Evolutionary conservation across 805 yeast genomes (phyloP), one percentile per base, ranked within the genome.

Genomic region (Yamadazyma phyllophila): DNA sequence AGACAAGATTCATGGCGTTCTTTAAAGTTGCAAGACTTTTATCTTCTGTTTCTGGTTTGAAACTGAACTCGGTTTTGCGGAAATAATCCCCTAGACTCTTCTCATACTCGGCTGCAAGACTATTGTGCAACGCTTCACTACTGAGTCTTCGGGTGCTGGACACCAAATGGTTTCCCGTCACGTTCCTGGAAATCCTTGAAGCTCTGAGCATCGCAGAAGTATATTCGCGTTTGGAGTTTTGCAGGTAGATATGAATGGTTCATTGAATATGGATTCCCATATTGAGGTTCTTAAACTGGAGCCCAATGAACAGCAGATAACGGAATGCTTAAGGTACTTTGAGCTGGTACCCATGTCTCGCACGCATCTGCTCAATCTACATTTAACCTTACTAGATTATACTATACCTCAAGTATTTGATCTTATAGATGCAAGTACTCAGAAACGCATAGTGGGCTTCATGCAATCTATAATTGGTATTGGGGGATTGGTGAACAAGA

Each of bases 371-470:
- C 34, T 43, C n/a, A 31, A 26, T 11, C 13, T 46, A 14, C 26
- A 61, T 8, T 49, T 64, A 2, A 36, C 56, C 1, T 51, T 69
- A 15, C 51, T 69, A 17, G 59, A 67, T 35, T 51, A 56, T 48
- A 67, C 71, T 2, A 53, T 71, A 4, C 73, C 73, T 4, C 64
- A 66, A 43, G 50, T 60, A 6, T 70, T 57, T 46, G 14, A 14
- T 7, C 8, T 44, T 4, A 14, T 47, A 4, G 65, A 64, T 1
- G 16, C 26, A 2, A 34, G 41, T 0, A 45, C 59, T 2, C 47
- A 46, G n/a, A 6, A 8, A 2, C 16, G n/a, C 8, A 43, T 51
- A 11, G 42, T 50, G 16, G 24, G 35, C 4, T 37, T 48, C 3
- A 54, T 71, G 17, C 58, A 56, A 32, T 43, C 66, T 0, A 49